Percentiles rank a stretch among this genome's conserved stretches.
Evolutionary conservation across 495 filamentous ascomycete species (phyloP).

Genomic region (Penicillium cosmopolitanum): DNA sequence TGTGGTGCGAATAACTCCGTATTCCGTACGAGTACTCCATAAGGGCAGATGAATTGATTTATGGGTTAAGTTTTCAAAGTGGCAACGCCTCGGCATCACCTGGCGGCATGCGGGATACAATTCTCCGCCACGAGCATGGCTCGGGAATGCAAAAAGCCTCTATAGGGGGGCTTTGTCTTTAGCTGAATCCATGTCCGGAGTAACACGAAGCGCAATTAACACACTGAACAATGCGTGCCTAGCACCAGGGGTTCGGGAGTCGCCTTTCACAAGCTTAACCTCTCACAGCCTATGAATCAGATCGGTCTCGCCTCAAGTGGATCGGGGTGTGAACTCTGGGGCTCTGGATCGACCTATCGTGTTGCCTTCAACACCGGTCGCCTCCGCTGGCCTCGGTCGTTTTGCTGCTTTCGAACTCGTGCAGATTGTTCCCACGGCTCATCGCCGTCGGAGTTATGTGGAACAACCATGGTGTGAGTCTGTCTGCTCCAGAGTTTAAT

Average conservation of each 20-base stretch:
- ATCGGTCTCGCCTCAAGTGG: constrained; percentile 26
- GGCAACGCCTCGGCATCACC: neutral
- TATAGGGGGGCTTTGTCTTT: neutral
- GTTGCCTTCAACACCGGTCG: constrained; percentile 6
- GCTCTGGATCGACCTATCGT: constrained; percentile 34
- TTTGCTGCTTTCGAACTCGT: constrained; percentile 27
- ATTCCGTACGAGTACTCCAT: too few relatives aligned
- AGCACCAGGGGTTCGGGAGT: constrained; percentile 7
- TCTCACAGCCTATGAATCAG: constrained; percentile 17
- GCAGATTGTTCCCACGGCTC: constrained; percentile 17
- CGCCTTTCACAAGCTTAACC: constrained; percentile 12
- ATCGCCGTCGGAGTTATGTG: constrained; percentile 9
- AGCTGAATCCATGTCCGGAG: neutral
- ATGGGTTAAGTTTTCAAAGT: neutral
- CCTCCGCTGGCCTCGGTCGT: constrained; percentile 26
- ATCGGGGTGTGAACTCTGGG: constrained; percentile 29
- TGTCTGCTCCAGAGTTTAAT: constrained; percentile 9
- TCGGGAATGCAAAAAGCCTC: neutral
- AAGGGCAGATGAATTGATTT: neutral
- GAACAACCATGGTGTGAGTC: neutral
- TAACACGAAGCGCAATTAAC: neutral
- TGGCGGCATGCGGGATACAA: neutral
- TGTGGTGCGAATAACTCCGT: neutral
- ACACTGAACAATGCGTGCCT: constrained; percentile 6
- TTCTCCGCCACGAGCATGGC: neutral